A percentile compares a stretch with the other conserved stretches of the same genome.
These are phyloP conservation scores for Agapanthus africanus DNA, from an alignment of 106 monocot genomes.

Conservation along the genomic window DNA sequence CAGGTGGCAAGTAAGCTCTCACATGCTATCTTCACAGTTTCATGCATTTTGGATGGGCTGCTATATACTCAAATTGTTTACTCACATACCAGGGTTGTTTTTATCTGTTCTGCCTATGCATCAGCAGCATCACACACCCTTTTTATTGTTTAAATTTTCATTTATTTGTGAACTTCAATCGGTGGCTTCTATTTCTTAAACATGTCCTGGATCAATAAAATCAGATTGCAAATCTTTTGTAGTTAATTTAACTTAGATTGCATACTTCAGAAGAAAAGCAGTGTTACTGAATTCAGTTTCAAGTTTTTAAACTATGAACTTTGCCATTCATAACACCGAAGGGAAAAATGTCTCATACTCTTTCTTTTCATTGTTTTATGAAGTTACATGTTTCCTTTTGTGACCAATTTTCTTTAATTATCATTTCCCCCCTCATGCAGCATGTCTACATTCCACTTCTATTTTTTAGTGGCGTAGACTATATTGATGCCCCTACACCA, in stretches of 20 bases:
- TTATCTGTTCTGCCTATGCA: background rate
- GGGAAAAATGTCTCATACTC: background rate
- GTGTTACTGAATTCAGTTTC: background rate
- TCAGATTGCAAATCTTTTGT: background rate
- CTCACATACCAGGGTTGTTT: background rate
- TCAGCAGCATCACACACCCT: no score
- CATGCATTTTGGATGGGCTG: background rate
- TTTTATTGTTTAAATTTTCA: no score
- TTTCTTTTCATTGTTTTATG: background rate
- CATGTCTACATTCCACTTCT: slow-evolving; percentile 97
- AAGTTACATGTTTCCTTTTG: background rate
- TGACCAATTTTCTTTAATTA: background rate
- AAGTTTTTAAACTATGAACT: background rate
- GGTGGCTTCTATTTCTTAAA: background rate
- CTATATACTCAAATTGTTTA: background rate
- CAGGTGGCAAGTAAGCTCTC: slow-evolving; percentile 80
- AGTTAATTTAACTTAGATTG: background rate
- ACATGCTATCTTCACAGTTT: background rate
- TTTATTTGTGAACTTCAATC: background rate
- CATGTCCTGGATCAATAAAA: background rate
- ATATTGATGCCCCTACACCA: slow-evolving; percentile 96
- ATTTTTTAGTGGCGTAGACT: slow-evolving; percentile 95
- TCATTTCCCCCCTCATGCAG: slow-evolving; percentile 34
- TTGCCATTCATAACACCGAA: background rate
- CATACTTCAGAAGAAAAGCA: background rate